Evolutionary conservation across 139 green algal species (phyloP).

Genomic region (Limnomonas spitsbergensis): DNA sequence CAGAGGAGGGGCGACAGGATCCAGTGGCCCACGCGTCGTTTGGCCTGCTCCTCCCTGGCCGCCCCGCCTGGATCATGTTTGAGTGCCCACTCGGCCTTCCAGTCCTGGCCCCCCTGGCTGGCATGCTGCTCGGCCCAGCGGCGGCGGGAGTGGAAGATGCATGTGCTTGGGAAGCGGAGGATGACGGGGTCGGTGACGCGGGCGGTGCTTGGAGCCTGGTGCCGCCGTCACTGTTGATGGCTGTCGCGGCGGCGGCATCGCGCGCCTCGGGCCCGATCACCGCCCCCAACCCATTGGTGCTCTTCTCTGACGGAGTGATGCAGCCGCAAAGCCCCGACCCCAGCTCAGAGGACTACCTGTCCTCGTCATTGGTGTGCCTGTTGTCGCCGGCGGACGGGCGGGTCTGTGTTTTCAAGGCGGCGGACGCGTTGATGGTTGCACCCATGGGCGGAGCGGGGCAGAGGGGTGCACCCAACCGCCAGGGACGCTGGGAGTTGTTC

Average conservation of each 20-base stretch:
- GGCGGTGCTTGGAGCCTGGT: background rate
- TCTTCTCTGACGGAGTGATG: background rate
- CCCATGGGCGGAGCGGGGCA: too few species aligned
- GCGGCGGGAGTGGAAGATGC: background rate
- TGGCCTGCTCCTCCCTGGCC: background rate
- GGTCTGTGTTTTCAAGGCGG: background rate
- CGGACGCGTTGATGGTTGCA: too few species aligned
- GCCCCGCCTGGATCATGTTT: background rate
- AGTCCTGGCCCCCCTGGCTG: background rate
- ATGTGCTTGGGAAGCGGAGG: background rate
- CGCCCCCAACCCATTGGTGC: background rate
- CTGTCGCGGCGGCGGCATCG: background rate
- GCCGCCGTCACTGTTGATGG: background rate
- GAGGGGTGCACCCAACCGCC: too few species aligned
- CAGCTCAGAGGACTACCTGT: background rate
- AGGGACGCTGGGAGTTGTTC: too few species aligned
- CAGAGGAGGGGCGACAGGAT: background rate
- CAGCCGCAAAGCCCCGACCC: background rate
- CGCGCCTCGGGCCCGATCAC: background rate
- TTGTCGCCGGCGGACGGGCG: background rate
- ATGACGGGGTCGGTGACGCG: background rate
- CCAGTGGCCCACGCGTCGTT: background rate
- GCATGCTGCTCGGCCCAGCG: background rate
- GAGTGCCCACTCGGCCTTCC: conserved; percentile 5
- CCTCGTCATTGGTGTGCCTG: background rate